Percentiles rank a stretch among this genome's conserved stretches.
Evolutionary conservation across 352 stramenopile genomes (phyloP).

Genomic region (Globisporangium splendens): DNA sequence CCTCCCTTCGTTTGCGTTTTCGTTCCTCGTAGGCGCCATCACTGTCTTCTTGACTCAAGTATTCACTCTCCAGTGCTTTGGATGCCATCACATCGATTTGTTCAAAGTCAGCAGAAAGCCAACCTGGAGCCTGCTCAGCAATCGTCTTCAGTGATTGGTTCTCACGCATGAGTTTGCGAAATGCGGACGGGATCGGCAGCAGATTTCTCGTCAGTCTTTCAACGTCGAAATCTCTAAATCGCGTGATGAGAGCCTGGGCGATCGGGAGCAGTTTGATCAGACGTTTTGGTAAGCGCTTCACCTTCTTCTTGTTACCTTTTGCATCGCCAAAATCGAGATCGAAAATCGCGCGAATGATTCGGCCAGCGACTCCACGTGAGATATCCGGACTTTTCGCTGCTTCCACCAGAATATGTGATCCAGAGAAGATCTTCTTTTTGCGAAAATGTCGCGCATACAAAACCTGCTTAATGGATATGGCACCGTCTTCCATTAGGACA

Average conservation of each 20-base stretch:
- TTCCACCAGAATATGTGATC: conserved; percentile 30
- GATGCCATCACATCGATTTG: conserved; percentile 19
- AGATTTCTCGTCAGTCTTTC: conserved; percentile 29
- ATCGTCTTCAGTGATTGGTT: conserved; percentile 27
- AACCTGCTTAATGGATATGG: conserved; percentile 54
- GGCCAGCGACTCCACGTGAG: conserved; percentile 33
- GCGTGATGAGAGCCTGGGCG: conserved; percentile 40
- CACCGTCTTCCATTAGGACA: conserved; percentile 1
- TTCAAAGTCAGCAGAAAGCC: background rate
- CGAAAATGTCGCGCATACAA: conserved; percentile 51
- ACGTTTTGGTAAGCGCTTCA: conserved; percentile 47
- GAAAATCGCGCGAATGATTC: conserved; percentile 53
- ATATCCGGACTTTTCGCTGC: conserved; percentile 24
- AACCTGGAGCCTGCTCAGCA: conserved; percentile 10
- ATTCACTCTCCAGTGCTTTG: conserved; percentile 45
- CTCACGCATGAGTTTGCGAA: conserved; percentile 45
- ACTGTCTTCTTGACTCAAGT: conserved; percentile 50
- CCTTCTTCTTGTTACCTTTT: conserved; percentile 17
- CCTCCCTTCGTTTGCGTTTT: conserved; percentile 47
- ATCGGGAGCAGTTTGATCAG: conserved; percentile 60
- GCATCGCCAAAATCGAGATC: conserved; percentile 4
- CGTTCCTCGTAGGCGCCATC: conserved; percentile 15
- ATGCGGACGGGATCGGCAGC: conserved; percentile 25
- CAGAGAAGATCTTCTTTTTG: conserved; percentile 31
- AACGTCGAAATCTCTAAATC: conserved; percentile 34